Evolutionary conservation across 495 filamentous ascomycete species (phyloP).

Genomic region (Lasiosphaeris hirsuta): DNA sequence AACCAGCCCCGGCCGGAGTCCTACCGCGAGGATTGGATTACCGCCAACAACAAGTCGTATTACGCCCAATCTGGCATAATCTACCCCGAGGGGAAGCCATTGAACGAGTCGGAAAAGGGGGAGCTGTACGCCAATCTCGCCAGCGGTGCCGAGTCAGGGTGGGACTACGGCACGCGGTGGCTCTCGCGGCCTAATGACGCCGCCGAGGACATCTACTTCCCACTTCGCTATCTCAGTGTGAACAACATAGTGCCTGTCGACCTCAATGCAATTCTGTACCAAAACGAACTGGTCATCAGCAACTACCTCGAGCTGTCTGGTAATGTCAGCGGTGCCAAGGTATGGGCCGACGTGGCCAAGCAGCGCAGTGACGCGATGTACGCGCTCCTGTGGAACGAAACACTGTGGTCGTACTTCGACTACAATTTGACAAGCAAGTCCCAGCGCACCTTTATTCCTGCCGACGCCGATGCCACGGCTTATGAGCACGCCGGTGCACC

Average conservation of each 20-base stretch:
- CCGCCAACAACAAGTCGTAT: conserved; percentile 46
- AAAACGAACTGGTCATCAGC: conserved; percentile 43
- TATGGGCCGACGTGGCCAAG: conserved; percentile 31
- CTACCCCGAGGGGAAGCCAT: conserved; percentile 39
- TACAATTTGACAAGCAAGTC: conserved; percentile 46
- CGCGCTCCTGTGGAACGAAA: conserved; percentile 47
- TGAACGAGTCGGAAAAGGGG: conserved; percentile 40
- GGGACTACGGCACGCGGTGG: conserved; percentile 45
- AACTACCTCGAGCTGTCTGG: conserved; percentile 33
- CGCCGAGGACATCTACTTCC: conserved; percentile 46
- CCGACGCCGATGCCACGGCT: conserved; percentile 33
- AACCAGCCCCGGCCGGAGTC: conserved; percentile 51
- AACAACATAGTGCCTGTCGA: conserved; percentile 42
- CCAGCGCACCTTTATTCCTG: conserved; percentile 39
- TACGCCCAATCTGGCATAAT: conserved; percentile 45
- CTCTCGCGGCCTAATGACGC: conserved; percentile 43
- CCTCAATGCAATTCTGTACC: conserved; percentile 50
- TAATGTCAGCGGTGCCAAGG: conserved; percentile 28
- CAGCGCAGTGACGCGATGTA: conserved; percentile 44
- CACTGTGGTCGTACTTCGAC: conserved; percentile 47
- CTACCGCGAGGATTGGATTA: conserved; percentile 45
- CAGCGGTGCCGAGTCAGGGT: conserved; percentile 48
- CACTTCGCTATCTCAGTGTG: conserved; percentile 46
- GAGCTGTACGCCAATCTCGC: conserved; percentile 45
- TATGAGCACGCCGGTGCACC: conserved; percentile 33